phyloP scores from a whole-genome alignment of 192 early-diverging fungal genomes.

The Dispira parvispora region DNA sequence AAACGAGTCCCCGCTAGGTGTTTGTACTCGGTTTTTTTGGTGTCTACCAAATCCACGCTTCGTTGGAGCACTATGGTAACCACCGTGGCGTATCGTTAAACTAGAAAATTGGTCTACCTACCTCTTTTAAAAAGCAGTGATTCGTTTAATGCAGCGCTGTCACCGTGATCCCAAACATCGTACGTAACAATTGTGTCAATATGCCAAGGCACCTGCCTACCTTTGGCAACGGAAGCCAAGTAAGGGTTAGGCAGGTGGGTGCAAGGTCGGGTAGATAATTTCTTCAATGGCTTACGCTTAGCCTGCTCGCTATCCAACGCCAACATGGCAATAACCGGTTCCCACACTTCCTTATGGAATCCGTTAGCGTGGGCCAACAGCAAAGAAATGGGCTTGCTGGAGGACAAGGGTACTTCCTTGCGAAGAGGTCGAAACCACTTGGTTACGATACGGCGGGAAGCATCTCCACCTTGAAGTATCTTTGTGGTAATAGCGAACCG shows the following conservation, averaged over 20 bases:
- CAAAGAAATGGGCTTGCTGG: neutral
- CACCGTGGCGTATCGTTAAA: neutral
- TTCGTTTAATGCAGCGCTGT: slow-evolving; percentile 23
- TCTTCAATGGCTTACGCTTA: too few relatives aligned
- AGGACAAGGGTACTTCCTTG: too few relatives aligned
- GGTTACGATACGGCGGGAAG: too few relatives aligned
- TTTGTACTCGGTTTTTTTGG: neutral
- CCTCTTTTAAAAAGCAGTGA: neutral
- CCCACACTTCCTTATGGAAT: slow-evolving; percentile 6
- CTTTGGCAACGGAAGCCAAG: too few relatives aligned
- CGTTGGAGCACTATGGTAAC: neutral
- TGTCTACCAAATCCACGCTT: too few relatives aligned
- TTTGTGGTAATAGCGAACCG: too few relatives aligned
- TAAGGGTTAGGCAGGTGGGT: neutral
- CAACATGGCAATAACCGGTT: neutral
- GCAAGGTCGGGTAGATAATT: neutral
- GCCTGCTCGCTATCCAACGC: neutral
- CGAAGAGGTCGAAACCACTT: too few relatives aligned
- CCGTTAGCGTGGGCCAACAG: slow-evolving; percentile 20
- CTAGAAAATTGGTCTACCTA: neutral
- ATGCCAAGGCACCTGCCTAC: slow-evolving; percentile 9
- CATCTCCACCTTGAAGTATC: too few relatives aligned
- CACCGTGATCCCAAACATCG: slow-evolving; percentile 28
- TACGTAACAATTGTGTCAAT: slow-evolving; percentile 20
- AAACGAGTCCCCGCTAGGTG: neutral